Evolutionary conservation across 345 rosid species (phyloP).

Genomic region (Camelina neglecta): DNA sequence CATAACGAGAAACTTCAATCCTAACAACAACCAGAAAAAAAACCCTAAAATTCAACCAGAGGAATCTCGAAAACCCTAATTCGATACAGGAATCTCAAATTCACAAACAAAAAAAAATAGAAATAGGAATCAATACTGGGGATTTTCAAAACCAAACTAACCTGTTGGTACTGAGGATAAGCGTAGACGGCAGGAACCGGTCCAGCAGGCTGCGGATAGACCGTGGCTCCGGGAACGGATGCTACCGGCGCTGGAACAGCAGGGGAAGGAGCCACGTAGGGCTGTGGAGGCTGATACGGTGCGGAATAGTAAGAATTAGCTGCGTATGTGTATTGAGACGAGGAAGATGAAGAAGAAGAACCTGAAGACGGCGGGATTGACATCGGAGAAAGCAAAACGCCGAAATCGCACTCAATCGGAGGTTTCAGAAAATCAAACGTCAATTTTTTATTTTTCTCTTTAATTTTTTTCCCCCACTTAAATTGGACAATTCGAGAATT

Average conservation of each 20-base stretch:
- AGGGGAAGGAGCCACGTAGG: conserved; percentile 44
- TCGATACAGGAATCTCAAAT: conserved; percentile 14
- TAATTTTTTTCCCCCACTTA: background rate
- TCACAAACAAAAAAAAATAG: background rate
- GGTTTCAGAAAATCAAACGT: conserved; percentile 1
- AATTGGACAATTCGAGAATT: background rate
- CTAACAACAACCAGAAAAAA: background rate
- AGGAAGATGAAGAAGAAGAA: conserved; percentile 44
- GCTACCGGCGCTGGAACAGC: conserved; percentile 45
- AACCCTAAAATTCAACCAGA: conserved; percentile 15
- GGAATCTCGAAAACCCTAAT: conserved; percentile 32
- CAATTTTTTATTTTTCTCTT: background rate
- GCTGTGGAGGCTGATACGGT: conserved; percentile 53
- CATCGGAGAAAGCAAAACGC: conserved; percentile 44
- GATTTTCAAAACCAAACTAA: conserved; percentile 17
- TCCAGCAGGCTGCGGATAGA: conserved; percentile 55
- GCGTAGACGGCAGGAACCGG: conserved; percentile 65
- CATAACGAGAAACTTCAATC: background rate
- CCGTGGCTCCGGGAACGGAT: conserved; percentile 52
- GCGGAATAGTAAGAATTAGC: conserved; percentile 52
- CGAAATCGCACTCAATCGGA: conserved; percentile 18
- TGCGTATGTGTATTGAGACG: conserved; percentile 55
- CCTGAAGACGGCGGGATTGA: conserved; percentile 52
- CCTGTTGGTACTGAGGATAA: conserved; percentile 88
- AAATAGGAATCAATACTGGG: conserved; percentile 5